phyloP scores from a whole-genome alignment of 768 basidiomycete species.

The Pisolithus orientalis region DNA sequence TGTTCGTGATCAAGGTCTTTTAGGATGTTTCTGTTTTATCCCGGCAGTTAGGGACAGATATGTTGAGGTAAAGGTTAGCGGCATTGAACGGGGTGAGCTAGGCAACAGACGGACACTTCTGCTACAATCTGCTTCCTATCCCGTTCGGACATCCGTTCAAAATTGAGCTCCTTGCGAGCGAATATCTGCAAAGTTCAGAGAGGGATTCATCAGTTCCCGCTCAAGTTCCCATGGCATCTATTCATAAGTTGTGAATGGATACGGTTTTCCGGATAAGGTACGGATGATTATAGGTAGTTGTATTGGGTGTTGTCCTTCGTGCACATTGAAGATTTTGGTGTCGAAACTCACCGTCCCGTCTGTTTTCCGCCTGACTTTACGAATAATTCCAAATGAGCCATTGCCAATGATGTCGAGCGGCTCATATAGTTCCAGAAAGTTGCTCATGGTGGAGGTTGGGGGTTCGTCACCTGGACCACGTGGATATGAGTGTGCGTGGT shows the following conservation, averaged over 20 bases:
- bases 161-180: slow-evolving; percentile 94
- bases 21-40: slow-evolving; percentile 75
- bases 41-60: background rate
- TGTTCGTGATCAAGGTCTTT: slow-evolving; percentile 94
- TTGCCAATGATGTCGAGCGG: slow-evolving; percentile 91
- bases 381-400: slow-evolving; percentile 95
- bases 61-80: background rate
- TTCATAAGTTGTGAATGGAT: background rate
- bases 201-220: background rate
- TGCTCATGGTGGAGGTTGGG: slow-evolving; percentile 14
- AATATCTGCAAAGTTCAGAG: slow-evolving; percentile 48
- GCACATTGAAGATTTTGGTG: slow-evolving; percentile 5
- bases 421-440: slow-evolving; percentile 74
- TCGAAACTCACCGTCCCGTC: slow-evolving; percentile 67
- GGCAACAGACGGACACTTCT: slow-evolving; percentile 73
- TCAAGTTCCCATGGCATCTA: background rate
- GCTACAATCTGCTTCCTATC: slow-evolving; percentile 96
- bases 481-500: too few species aligned
- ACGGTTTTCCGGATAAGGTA: background rate
- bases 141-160: slow-evolving; percentile 92
- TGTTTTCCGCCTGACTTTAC: slow-evolving; percentile 81
- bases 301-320: background rate
- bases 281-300: background rate
- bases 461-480: slow-evolving; percentile 4
- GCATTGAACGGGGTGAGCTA: background rate